Base-by-base conservation (phyloP, 129 eudicot species). In the Chrysanthemum seticuspe region DNA sequence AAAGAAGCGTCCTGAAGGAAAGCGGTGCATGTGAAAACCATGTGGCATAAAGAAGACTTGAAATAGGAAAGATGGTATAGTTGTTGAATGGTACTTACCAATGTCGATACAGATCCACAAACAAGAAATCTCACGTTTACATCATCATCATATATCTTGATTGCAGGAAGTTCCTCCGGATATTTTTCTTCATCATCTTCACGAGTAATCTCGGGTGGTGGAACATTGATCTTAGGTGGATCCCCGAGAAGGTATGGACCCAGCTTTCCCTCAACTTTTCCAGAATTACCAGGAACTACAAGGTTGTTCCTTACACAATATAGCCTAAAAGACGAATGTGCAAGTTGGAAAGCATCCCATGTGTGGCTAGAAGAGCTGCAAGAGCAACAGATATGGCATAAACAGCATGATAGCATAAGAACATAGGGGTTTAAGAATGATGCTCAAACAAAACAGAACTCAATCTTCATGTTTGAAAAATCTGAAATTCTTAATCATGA, bases 281-380 rank as follows among this genome's bases (percentile, higher is more conserved):
- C 79, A 34, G 58, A 70, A 53, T 73, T 78, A 79, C 73, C 79
- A 68, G 81, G 85, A 54, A 88, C 83, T 57, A 67, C 91, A 71
- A 64, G 70, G 73, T 84, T 81, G 81, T 86, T 90, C 71, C 85
- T 76, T 13, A 79, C 82, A 80, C 96, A 94, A 67, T 90, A 77
- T 40, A 94, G 78, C 77, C 88, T 81, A 71, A 84, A 90, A 57
- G 98, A 94, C 71, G 98, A 91, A 74, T 88, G 82, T 53, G 98
- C 97, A 25, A 94, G 84, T 59, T 86, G 96, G 79, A 94, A 94
- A 19, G 96, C 97, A 84, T 94, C 98, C 97, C 98, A 94, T 0
- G 91, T 76, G 80, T 94, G 98, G 84, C 97, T 86, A 34, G 93
- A 80, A 6, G 98, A 90, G 74, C 98, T 94, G 85, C 82, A 81